Percentiles rank a stretch among this genome's conserved stretches.
These are phyloP conservation scores for Solanum gandarillasii DNA, from an alignment of 257 asterid genomes.

Conservation along the genomic window DNA sequence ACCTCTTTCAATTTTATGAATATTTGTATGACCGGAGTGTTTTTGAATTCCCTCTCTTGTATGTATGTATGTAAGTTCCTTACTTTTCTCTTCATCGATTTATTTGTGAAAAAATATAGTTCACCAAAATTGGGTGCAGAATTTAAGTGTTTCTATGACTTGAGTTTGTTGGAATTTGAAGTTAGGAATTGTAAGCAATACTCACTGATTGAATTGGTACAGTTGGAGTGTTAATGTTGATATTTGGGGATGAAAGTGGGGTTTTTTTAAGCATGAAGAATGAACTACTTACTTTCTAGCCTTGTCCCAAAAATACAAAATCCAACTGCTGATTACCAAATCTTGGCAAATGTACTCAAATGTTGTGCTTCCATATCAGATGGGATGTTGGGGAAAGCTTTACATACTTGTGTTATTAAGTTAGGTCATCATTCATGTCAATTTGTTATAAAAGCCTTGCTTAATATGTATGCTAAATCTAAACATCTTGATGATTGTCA, in stretches of 20 bases:
- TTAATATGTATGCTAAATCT: constrained; percentile 83
- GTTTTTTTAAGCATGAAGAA: constrained; percentile 8
- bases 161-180: neutral
- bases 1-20: too few species aligned
- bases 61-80: neutral
- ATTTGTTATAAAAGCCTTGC: constrained; percentile 46
- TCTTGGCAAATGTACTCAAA: constrained; percentile 43
- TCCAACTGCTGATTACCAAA: constrained; percentile 28
- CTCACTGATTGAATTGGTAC: neutral
- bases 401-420: constrained; percentile 49
- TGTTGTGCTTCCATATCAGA: constrained; percentile 43
- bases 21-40: neutral
- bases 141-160: neutral
- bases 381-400: constrained; percentile 34
- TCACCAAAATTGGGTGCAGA: neutral
- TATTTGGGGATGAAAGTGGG: neutral
- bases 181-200: too few species aligned
- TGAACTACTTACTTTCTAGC: constrained; percentile 25
- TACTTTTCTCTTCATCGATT: neutral
- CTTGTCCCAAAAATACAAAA: constrained; percentile 21
- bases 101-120: too few species aligned
- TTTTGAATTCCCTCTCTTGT: neutral
- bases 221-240: neutral
- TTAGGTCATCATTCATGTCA: constrained; percentile 50
- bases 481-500: constrained; percentile 47